Evolutionary conservation across 2,329 filamentous ascomycete genomes (phyloP).

Genomic region (Exophiala aquamarina): DNA sequence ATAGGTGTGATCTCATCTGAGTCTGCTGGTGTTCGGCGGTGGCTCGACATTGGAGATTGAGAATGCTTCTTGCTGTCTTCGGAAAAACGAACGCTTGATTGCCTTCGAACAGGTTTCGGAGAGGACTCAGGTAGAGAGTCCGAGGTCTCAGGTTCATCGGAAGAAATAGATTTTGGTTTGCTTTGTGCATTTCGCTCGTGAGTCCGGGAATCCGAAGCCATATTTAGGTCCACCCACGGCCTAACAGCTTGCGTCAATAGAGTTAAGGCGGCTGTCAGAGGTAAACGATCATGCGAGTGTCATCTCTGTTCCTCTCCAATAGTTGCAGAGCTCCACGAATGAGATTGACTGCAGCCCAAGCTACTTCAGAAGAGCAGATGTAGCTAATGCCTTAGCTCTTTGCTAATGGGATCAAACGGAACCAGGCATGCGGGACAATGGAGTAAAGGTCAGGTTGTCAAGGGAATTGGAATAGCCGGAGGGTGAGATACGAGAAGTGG

Average conservation of each 20-base stretch:
- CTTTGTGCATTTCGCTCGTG: constrained; percentile 7
- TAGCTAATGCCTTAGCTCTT: too few relatives aligned
- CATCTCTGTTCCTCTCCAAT: too few relatives aligned
- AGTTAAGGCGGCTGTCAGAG: neutral
- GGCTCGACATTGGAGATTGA: constrained; percentile 21
- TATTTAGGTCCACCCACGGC: constrained; percentile 1
- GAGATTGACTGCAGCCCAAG: too few relatives aligned
- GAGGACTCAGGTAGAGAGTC: too few relatives aligned
- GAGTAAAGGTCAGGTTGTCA: neutral
- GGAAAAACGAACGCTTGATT: constrained; percentile 25
- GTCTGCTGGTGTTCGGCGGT: constrained; percentile 10
- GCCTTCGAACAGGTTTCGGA: neutral
- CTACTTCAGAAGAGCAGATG: too few relatives aligned
- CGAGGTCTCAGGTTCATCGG: neutral
- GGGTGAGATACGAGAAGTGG: neutral
- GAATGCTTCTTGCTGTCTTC: constrained; percentile 19
- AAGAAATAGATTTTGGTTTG: constrained; percentile 5
- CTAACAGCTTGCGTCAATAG: neutral
- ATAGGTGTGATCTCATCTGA: constrained; percentile 27
- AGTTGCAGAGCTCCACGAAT: too few relatives aligned
- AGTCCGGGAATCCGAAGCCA: constrained; percentile 12
- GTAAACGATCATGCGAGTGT: too few relatives aligned
- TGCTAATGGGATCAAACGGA: too few relatives aligned
- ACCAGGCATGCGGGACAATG: neutral
- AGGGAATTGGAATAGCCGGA: neutral